A percentile compares a stretch with the other conserved stretches of the same genome.
Conservation (phyloP, 306 rosid species). For the Pterocarpus macrocarpus region DNA sequence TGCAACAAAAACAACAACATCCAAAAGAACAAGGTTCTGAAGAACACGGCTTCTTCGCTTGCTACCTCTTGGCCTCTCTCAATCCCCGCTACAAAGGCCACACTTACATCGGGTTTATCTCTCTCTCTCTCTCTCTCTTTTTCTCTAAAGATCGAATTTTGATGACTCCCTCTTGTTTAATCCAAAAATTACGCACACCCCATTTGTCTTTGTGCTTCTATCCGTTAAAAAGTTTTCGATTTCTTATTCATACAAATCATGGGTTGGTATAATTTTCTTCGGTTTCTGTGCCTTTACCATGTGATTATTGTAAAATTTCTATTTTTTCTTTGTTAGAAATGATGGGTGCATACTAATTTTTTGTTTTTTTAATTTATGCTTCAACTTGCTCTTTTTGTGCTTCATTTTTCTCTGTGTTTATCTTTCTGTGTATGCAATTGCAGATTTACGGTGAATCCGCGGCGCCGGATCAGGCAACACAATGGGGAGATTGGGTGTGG, state of each 20-base stretch:
- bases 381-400: not conserved
- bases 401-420: not conserved
- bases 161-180: constrained; percentile 6
- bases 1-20: not conserved
- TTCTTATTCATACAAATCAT: constrained; percentile 5
- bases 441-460: constrained; percentile 96
- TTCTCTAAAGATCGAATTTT: constrained; percentile 39
- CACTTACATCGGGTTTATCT: constrained; percentile 82
- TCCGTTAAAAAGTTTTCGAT: not conserved
- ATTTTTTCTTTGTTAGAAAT: not conserved
- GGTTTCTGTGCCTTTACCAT: too few species aligned
- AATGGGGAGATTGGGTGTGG: constrained; percentile 92
- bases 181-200: not conserved
- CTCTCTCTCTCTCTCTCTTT: constrained; percentile 23
- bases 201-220: not conserved
- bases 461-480: constrained; percentile 92
- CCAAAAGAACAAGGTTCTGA: not conserved
- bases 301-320: not conserved
- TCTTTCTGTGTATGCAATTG: constrained; percentile 29
- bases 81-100: constrained; percentile 91
- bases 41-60: constrained; percentile 73
- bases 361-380: not conserved
- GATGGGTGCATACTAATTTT: not conserved
- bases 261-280: constrained; percentile 20
- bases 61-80: constrained; percentile 83